Evolutionary conservation across 2,329 filamentous ascomycete genomes (phyloP).

Genomic region (Zasmidium cellare): DNA sequence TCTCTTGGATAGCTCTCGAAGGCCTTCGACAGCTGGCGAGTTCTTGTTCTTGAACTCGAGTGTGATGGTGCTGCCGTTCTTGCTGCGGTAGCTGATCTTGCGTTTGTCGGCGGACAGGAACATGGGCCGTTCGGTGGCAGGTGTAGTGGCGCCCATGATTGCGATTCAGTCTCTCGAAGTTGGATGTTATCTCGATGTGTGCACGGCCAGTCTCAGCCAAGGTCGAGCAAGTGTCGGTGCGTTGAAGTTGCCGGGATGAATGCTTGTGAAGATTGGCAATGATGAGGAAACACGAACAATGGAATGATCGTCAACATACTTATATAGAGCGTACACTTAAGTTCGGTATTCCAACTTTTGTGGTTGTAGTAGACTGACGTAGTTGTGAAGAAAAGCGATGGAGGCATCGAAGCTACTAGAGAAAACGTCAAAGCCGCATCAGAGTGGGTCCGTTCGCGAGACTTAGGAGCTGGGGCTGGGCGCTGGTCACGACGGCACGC

Average conservation of each 20-base stretch:
- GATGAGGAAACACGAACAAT: too few relatives aligned
- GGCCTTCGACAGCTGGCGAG: conserved; percentile 20
- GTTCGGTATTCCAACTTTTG: not conserved
- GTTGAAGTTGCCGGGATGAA: not conserved
- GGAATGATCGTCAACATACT: not conserved
- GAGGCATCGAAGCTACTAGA: not conserved
- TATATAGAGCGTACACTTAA: not conserved
- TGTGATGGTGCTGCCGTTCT: conserved; percentile 21
- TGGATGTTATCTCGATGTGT: conserved; percentile 1
- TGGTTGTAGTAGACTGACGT: not conserved
- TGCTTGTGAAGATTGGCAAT: too few relatives aligned
- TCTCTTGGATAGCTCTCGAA: conserved; percentile 13
- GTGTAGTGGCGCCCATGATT: conserved; percentile 16
- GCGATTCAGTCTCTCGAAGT: too few relatives aligned
- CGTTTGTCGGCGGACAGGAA: conserved; percentile 18
- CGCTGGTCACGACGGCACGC: too few relatives aligned
- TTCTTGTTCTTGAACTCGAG: conserved; percentile 22
- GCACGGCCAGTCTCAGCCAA: not conserved
- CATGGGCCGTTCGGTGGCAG: conserved; percentile 15
- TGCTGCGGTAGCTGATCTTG: conserved; percentile 23
- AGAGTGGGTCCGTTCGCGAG: not conserved
- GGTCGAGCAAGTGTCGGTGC: not conserved
- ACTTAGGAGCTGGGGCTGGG: too few relatives aligned
- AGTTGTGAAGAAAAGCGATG: not conserved
- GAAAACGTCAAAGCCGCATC: not conserved